Base-by-base conservation (phyloP, 768 basidiomycete species). In the Panaeolus cyanescens region DNA sequence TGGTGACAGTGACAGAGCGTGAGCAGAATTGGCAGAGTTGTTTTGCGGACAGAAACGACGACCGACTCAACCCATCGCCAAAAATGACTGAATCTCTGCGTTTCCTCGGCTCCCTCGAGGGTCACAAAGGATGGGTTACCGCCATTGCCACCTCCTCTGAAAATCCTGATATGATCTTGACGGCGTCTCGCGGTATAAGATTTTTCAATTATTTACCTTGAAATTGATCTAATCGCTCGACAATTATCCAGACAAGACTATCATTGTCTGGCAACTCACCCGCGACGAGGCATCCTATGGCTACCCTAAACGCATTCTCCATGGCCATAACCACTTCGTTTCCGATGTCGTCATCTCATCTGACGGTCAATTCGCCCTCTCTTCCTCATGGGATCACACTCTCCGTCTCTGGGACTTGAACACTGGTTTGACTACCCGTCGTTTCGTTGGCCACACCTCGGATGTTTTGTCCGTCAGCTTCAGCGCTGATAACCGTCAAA, bases 371-470 rank as follows among this genome's bases (percentile, higher is more conserved):
- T 99, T 98, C 77, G 96, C 97, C 50, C 91, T 99, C 63, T 99
- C 97, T 65, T 92, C 97, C 36, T 99, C 96, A 40, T 99, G 97
- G 97, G 97, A 99, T 82, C 96, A 99, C 83, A 99, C 97, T 36
- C 92, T 99, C 71, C 93, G 97, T 73, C 90, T 99, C 63, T 99
- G 97, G 97, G 97, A 99, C 79, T 87, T 99, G 64, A 98, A 98
- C 88, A 98, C 92, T 54, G 97, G 97, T 61, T 77, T 84, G 67
- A 99, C 97, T 64, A 99, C 97, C 67, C 92, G 95, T 72, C 90
- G 93, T 72, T 99, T 99, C 74, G 92, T 99, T 68, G 97, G 97
- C 67, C 97, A 99, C 85, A 95, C 89, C 64, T 92, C 93, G 65
- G 97, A 99, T 73, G 96, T 99, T 66, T 87, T 99, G 62, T 97